Percentiles rank a stretch among this genome's conserved stretches.
phyloP scores from a whole-genome alignment of 225 moss, liverwort and hornwort genomes.

The Rhytidiadelphus loreus region DNA sequence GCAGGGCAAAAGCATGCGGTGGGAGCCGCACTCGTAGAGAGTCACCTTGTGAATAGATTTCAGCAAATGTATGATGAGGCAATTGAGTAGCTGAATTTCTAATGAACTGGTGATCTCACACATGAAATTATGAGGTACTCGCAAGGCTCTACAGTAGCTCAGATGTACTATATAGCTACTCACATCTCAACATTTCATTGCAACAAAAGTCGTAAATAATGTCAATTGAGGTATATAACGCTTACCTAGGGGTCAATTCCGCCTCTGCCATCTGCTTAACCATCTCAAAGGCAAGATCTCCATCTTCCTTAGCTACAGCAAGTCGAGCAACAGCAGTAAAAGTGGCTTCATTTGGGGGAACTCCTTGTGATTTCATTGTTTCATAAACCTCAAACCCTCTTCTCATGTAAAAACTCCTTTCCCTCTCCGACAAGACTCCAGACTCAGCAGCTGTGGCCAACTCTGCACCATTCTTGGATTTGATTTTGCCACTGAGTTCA shows the following conservation, averaged over 20 bases:
- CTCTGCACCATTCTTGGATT: conserved; percentile 1
- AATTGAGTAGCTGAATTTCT: neutral
- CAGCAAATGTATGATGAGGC: neutral
- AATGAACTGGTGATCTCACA: neutral
- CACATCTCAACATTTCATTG: neutral
- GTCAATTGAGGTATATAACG: neutral
- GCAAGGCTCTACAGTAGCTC: neutral
- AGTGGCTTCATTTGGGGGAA: conserved; percentile 84
- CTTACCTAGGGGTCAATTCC: conserved; percentile 58
- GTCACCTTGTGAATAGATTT: neutral
- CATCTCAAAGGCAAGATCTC: conserved; percentile 93
- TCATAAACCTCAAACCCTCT: conserved; percentile 82
- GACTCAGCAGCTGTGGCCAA: conserved; percentile 11
- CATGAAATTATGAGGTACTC: neutral
- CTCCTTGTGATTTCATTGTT: conserved; percentile 55
- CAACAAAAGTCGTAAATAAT: neutral
- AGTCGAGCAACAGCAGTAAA: conserved; percentile 88
- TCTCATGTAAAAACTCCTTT: conserved; percentile 32
- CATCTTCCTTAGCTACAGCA: conserved; percentile 79
- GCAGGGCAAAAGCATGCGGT: neutral
- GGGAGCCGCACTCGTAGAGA: neutral
- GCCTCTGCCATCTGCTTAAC: conserved; percentile 90
- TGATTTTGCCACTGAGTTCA: conserved; percentile 8
- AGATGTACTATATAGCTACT: neutral
- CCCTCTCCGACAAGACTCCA: conserved; percentile 29